phyloP scores from a whole-genome alignment of 2,329 filamentous ascomycete species.

The Ophiognomonia clavigignenti-juglandacearum region DNA sequence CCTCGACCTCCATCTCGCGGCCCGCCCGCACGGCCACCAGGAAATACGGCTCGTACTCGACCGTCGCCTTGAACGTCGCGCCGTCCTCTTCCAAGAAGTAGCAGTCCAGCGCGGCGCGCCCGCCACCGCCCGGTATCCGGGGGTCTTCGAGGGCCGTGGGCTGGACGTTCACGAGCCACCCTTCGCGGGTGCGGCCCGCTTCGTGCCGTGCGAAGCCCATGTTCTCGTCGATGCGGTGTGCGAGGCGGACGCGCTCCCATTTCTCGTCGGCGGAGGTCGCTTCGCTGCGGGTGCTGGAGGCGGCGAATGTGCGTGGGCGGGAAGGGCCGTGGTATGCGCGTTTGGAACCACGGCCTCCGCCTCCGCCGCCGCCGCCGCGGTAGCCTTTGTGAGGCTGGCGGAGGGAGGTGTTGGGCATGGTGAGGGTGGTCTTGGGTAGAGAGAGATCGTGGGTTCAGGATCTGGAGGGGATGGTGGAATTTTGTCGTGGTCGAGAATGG shows the following conservation, averaged over 20 bases:
- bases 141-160: slow-evolving; percentile 84
- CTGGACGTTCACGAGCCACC: slow-evolving; percentile 96
- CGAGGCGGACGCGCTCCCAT: slow-evolving; percentile 76
- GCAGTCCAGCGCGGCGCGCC: slow-evolving; percentile 87
- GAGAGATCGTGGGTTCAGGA: background rate
- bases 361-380: slow-evolving; percentile 40
- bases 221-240: slow-evolving; percentile 85
- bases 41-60: slow-evolving; percentile 97
- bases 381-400: slow-evolving; percentile 60
- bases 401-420: slow-evolving; percentile 57
- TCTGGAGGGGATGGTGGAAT: background rate
- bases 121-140: slow-evolving; percentile 76
- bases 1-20: slow-evolving; percentile 88
- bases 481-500: background rate
- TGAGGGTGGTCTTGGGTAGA: slow-evolving; percentile 17
- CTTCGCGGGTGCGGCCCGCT: slow-evolving; percentile 70
- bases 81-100: slow-evolving; percentile 93
- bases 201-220: slow-evolving; percentile 95
- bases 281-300: slow-evolving; percentile 70
- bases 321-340: slow-evolving; percentile 64
- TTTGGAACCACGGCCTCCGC: slow-evolving; percentile 51
- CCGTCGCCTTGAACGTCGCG: slow-evolving; percentile 87
- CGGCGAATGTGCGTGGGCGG: slow-evolving; percentile 72
- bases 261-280: slow-evolving; percentile 90
- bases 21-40: slow-evolving; percentile 85